These are phyloP conservation scores for Globisporangium rhizosaccharum DNA, from an alignment of 352 stramenopile genomes.

Conservation along the genomic window DNA sequence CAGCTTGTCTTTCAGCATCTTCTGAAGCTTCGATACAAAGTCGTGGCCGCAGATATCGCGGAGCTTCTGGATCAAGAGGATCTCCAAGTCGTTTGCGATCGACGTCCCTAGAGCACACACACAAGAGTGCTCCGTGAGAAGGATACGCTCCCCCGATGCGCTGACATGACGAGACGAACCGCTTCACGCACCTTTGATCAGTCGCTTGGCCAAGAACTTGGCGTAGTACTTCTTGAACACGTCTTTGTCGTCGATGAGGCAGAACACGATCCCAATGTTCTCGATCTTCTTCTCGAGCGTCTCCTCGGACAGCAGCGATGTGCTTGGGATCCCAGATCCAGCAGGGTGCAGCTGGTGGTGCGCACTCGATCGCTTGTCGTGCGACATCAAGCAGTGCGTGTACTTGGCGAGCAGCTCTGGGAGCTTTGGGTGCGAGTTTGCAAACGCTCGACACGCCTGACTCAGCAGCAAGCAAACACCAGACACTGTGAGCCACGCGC, in stretches of 20 bases:
- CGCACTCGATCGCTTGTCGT: conserved; percentile 32
- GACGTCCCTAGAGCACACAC: conserved; percentile 31
- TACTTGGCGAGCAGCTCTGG: conserved; percentile 82
- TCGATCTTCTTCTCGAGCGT: conserved; percentile 76
- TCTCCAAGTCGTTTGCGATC: conserved; percentile 71
- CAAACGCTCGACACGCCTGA: conserved; percentile 78
- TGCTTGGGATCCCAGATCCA: conserved; percentile 21
- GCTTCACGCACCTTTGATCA: conserved; percentile 67
- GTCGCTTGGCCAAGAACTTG: conserved; percentile 75
- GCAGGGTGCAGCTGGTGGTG: conserved; percentile 18
- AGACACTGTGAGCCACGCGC: neutral
- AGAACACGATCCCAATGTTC: conserved; percentile 80
- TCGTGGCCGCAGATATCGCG: conserved; percentile 81
- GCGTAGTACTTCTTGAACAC: conserved; percentile 89
- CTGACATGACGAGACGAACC: neutral
- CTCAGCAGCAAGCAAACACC: neutral
- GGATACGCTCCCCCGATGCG: too few species aligned
- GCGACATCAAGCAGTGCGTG: conserved; percentile 82
- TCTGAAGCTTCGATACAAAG: conserved; percentile 86
- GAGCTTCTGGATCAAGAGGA: conserved; percentile 77
- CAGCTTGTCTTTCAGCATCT: conserved; percentile 86
- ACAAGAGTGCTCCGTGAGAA: neutral
- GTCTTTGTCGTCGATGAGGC: conserved; percentile 87
- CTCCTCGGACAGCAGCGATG: conserved; percentile 38
- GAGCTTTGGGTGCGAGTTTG: conserved; percentile 73